Base-by-base conservation (phyloP, 768 basidiomycete genomes). In the Porpolomopsis calyptriformis region DNA sequence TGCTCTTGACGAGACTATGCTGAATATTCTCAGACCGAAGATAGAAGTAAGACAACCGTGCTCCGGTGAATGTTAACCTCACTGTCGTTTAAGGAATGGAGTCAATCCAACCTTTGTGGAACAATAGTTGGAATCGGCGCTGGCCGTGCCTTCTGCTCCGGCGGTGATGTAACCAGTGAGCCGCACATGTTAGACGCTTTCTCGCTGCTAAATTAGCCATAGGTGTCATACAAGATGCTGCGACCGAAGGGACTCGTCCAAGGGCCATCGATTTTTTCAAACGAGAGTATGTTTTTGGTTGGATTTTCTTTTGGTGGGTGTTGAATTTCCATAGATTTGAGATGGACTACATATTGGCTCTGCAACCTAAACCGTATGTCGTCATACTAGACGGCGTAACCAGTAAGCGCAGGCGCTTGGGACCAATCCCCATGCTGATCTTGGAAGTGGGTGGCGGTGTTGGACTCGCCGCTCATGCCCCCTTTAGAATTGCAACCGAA, bases 401-500 rank as follows among this genome's bases (percentile, higher is more conserved):
- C 8, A 88, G 94, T 96, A 57, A 48, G 88, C 74, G 49, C 40
- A 37, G 35, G 27, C 49, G 50, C 51, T 54, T 10, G 29, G 36
- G 19, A 31, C 41, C 26, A 23, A 27, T 43, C 45, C 47, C 40
- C 45, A 23, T 50, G 12, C 41, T 51, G 24, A 36, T 36, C 24
- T 27, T 31, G 14, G 34, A 50, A 96, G 91, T 97, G 84, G 96
- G 96, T 38, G 96, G 96, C 45, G 96, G 96, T 40, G 88, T 85
- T 18, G 96, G 96, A 31, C 78, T 99, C 40, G 71, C 78, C 31
- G 77, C 82, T 9, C 76, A 82, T 47, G 94, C 93, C 3, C 76
- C 82, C 0, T 92, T 98, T 64, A 77, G 96, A 49, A 76, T 99
- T 46, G 93, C 93, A 3, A 98, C 94, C 2, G 91, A 94, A 61